phyloP scores from a whole-genome alignment of 305 asterid genomes.

The Lippia alba region DNA sequence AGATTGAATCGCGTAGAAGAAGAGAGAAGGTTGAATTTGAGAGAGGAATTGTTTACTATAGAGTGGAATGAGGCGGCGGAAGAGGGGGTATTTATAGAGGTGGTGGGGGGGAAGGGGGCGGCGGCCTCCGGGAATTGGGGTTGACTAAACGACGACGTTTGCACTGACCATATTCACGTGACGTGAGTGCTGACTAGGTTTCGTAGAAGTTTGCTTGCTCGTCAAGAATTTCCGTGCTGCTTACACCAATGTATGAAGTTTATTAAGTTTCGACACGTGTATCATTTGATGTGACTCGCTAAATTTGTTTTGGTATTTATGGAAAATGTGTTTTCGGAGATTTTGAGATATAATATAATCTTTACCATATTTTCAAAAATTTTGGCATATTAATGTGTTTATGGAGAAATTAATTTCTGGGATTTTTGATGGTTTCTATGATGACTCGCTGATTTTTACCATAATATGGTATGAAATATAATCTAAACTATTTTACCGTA shows the following conservation, averaged over 20 bases:
- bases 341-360: too few species aligned
- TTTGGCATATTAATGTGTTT: too few species aligned
- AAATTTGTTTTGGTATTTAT: not conserved
- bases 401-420: too few species aligned
- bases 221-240: conserved; percentile 36
- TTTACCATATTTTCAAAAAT: too few species aligned
- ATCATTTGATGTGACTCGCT: not conserved
- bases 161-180: conserved; percentile 38
- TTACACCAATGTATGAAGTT: not conserved
- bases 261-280: not conserved
- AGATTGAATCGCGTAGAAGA: not conserved
- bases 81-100: conserved; percentile 20
- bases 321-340: not conserved
- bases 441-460: too few species aligned
- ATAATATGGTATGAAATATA: too few species aligned
- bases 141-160: conserved; percentile 12
- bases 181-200: too few species aligned
- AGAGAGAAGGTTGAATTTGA: not conserved
- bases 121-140: not conserved
- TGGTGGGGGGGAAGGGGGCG: not conserved
- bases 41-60: conserved; percentile 14
- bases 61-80: conserved; percentile 32
- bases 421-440: too few species aligned
- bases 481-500: too few species aligned
- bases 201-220: conserved; percentile 32